A percentile compares a stretch with the other conserved stretches of the same genome.
Evolutionary conservation across 1,139 yeast species (phyloP).

Genomic region (Zhuliangozyma blackwelliae): DNA sequence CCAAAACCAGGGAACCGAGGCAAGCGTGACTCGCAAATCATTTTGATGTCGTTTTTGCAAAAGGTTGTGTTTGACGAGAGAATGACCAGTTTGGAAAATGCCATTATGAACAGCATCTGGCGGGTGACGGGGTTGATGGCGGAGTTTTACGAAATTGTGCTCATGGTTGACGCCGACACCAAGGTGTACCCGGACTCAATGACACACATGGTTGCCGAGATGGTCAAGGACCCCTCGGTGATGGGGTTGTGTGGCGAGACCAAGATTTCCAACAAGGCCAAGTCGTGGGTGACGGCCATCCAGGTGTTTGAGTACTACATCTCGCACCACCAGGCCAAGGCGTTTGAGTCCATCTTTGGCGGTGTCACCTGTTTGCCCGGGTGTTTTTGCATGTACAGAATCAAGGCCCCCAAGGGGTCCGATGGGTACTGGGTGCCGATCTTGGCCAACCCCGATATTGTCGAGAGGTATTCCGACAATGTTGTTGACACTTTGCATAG

Average conservation of each 20-base stretch:
- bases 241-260: slow-evolving; percentile 99
- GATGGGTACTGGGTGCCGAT: slow-evolving; percentile 97
- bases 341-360: slow-evolving; percentile 94
- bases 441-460: slow-evolving; percentile 92
- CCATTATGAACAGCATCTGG: slow-evolving; percentile 76
- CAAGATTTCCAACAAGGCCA: slow-evolving; percentile 80
- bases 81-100: slow-evolving; percentile 92
- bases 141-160: slow-evolving; percentile 74
- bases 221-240: slow-evolving; percentile 83
- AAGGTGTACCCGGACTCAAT: slow-evolving; percentile 85
- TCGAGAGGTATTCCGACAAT: slow-evolving; percentile 89
- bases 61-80: slow-evolving; percentile 91
- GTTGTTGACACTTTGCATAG: slow-evolving; percentile 83
- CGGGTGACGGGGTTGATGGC: slow-evolving; percentile 85
- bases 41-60: slow-evolving; percentile 89
- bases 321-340: slow-evolving; percentile 94
- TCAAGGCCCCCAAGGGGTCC: slow-evolving; percentile 86
- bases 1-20: slow-evolving; percentile 99
- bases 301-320: slow-evolving; percentile 96
- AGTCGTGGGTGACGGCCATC: slow-evolving; percentile 90
- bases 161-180: slow-evolving; percentile 98
- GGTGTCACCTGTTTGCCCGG: slow-evolving; percentile 98
- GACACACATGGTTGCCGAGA: slow-evolving; percentile 89
- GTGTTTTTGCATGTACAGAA: slow-evolving; percentile 93
- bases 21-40: slow-evolving; percentile 94